Evolutionary conservation across 352 stramenopile species (phyloP), one percentile per base, ranked within the genome.

Genomic region (Globisporangium alternatum): DNA sequence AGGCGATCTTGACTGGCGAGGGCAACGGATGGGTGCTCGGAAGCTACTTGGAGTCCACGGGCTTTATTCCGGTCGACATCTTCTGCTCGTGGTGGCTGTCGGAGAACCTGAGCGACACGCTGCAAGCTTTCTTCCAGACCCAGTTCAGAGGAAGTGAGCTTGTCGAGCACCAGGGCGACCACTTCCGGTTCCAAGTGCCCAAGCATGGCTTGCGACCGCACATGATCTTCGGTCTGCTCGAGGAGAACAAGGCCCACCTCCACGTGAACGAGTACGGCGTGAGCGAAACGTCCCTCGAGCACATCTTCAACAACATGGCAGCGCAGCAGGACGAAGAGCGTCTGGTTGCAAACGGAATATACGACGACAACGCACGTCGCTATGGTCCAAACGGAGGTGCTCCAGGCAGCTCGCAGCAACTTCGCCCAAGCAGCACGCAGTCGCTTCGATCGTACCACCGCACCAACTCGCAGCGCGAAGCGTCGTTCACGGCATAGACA

Each of bases 291-390:
- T 96, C 90, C 28, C 76, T 98, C 22, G 93, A 98, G 70, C 81
- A 96, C 65, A 95, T 98, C 63, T 98, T 98, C 81, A 97, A 97
- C 70, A 77, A 78, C 66, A 96, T 98, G 80, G 93, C 91, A 2
- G 74, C 72, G 9, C 71, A 94, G 54, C 86, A 97, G 71, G 75
- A 78, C 39, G 76, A 86, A 56, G 80, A 87, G 57, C 71, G 65
- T 3, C 44, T 83, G 48, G 67, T 76, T 28, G 73, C 65, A n/a
- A 82, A 81, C 52, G 71, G 68, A 17, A 68, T 60, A 58, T 83
- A 84, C 64, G 57, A 84, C 64, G 57, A 31, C 9, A 25, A 28
- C 12, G 45, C 56, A 2, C 30, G 51, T 17, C 19, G 35, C 21
- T 56, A 25, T 17, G 44, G 21, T 37, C 35, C 15, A 5, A 15